Evolutionary conservation across 805 yeast genomes (phyloP), one percentile per base, ranked within the genome.

Genomic region (Yarrowia yakushimensis): DNA sequence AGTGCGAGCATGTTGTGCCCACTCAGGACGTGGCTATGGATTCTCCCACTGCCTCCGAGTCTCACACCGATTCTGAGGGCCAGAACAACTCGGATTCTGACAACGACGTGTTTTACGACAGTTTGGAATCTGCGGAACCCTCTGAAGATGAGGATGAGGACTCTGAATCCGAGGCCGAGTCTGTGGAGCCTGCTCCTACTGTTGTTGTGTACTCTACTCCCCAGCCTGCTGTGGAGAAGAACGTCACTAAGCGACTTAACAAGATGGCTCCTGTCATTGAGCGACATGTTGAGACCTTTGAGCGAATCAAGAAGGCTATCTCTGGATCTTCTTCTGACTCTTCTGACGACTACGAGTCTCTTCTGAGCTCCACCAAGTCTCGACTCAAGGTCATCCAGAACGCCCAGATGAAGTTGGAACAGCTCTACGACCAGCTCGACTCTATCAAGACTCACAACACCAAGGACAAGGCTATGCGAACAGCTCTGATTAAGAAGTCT

Each of bases 301-400:
- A 55, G 15, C 52, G 61, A 55, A 55, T 55, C 50, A 30, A 28
- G 30, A 60, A 60, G 45, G 25, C 59, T 2, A 22, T 22, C 3
- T 36, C 54, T 15, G 48, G 30, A 6, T 25, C 63, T 15, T 45
- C 39, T 20, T 45, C 50, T 3, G 61, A 60, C 22, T 50, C 60
- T 20, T 59, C 54, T 6, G 61, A 63, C 20, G 70, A 66, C 31
- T 67, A 63, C 57, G 65, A 67, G 37, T 62, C 70, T 5, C 57
- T 68, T 11, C 39, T 41, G 45, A 52, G 30, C 45, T 13, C 60
- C 17, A 63, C 57, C 33, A 43, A 54, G 11, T 69, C 71, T n/a
- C 60, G 70, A 28, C 65, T 69, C 59, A 68, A 67, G 64, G 66
- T 69, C n/a, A 63, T 69, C 34, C 70, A 67, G 57, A 67, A 63